These are phyloP conservation scores for Kalaharituber pfeilii DNA, from an alignment of 2,329 filamentous ascomycete species.

Conservation along the genomic window DNA sequence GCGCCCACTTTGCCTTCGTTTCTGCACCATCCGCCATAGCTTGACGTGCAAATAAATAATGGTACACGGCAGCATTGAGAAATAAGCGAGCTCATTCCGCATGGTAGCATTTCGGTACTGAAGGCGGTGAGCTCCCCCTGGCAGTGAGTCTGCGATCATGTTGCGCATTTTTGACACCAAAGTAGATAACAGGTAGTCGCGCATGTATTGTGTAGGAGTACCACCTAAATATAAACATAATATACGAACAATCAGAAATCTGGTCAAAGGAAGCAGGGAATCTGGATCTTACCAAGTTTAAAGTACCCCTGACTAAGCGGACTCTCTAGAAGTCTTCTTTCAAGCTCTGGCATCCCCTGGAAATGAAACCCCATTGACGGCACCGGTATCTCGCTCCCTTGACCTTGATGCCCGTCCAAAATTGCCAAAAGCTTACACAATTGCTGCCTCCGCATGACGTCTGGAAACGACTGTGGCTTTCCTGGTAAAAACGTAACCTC, in stretches of 20 bases:
- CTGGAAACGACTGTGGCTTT: not conserved
- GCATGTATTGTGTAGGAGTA: not conserved
- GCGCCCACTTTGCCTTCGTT: not conserved
- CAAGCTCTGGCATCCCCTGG: not conserved
- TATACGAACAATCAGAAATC: no score
- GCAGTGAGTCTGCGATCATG: not conserved
- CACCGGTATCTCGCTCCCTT: not conserved
- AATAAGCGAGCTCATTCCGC: not conserved
- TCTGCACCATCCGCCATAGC: not conserved
- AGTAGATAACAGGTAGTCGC: not conserved
- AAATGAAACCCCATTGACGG: not conserved
- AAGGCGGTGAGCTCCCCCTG: not conserved
- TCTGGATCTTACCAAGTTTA: not conserved
- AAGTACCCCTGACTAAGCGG: not conserved
- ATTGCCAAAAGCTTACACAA: not conserved
- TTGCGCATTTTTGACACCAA: not conserved
- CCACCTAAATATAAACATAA: not conserved
- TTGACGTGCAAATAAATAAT: not conserved
- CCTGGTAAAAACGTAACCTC: no score
- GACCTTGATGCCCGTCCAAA: not conserved
- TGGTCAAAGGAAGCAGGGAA: not conserved
- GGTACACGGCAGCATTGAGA: not conserved
- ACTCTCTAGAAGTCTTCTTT: not conserved
- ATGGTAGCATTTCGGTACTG: not conserved
- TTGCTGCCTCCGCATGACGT: not conserved